Base-by-base conservation (phyloP, 73 alveolate genomes). In the Breviolum minutum region DNA sequence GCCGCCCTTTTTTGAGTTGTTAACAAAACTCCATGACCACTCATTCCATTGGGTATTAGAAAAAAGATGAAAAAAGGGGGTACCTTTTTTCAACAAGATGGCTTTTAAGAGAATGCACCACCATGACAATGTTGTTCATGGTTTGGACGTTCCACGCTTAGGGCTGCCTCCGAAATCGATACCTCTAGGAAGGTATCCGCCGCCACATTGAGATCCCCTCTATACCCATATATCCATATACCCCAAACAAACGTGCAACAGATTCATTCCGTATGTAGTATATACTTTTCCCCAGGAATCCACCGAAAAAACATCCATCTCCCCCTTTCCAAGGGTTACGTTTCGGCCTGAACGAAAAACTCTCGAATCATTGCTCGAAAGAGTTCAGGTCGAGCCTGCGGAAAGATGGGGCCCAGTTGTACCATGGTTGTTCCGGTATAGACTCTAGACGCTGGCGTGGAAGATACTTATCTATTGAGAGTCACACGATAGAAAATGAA, bases 381-480 rank as follows among this genome's bases (percentile, higher is more conserved):
- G 90, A 92, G 80, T 32, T 80, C 98, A 2, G 81, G 98, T 19
- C 87, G 98, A 20, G 98, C 98, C 98, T 92, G 29, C 32, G 71
- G 6, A 12, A 32, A 19, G 20, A 5, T 13, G 9, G 82, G 29
- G 26, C 27, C 60, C 40, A 17, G 30, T 71, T 71, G 29, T 6
- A 73, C 54, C 54, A 40, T 40, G 54, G 54, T 40, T 40, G 54
- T 40, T 40, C 54, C 54, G 54, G 54, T 40, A 40, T 40, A 40
- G 54, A 40, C 3, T 0, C 24, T 68, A 17, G 74, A 13, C 11
- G 24, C 74, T 17, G 74, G 24, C 24, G 4, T 68, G 77, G n/a
- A 68, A 68, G 77, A 14, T 68, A 22, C 24, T 17, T 17, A 68
- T 2, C 17, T 22, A 68, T 14, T 17, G 17, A 22, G 77, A 68